Conservation (phyloP, 129 eudicot species). For the Centrapalus pauciflorus region DNA sequence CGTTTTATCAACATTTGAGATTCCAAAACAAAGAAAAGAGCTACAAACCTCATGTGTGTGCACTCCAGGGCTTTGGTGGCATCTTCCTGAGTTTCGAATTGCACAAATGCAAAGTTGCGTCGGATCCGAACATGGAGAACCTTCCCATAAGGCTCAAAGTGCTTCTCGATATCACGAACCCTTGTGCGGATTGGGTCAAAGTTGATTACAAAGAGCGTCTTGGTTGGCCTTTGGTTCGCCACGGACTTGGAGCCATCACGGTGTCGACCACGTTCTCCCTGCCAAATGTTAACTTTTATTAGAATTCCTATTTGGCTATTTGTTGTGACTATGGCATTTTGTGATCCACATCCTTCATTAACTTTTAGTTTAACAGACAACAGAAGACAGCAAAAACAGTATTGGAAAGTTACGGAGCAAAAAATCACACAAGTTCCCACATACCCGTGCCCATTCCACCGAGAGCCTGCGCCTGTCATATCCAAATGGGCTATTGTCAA, state of each 20-base stretch:
- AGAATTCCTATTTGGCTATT: not conserved
- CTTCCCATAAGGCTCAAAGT: slow-evolving; percentile 86
- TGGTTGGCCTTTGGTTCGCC: slow-evolving; percentile 82
- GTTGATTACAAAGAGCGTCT: slow-evolving; percentile 87
- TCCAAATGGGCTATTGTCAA: slow-evolving; percentile 86
- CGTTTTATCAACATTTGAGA: not conserved
- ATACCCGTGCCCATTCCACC: slow-evolving; percentile 94
- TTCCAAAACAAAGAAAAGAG: not conserved
- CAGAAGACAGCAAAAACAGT: no score
- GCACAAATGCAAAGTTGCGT: slow-evolving; percentile 95
- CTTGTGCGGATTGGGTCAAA: slow-evolving; percentile 72
- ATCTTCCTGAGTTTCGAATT: slow-evolving; percentile 88
- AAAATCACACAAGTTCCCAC: not conserved
- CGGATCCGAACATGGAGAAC: slow-evolving; percentile 83
- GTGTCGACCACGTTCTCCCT: slow-evolving; percentile 86
- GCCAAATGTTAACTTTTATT: slow-evolving; percentile 1
- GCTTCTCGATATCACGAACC: slow-evolving; percentile 67
- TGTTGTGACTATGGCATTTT: no score
- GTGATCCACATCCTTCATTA: no score
- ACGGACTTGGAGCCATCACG: slow-evolving; percentile 63
- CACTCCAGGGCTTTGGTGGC: slow-evolving; percentile 87
- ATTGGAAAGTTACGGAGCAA: no score
- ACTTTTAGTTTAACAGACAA: no score
- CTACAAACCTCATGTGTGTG: slow-evolving; percentile 82
- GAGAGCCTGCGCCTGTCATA: slow-evolving; percentile 74